Percentiles rank a stretch among this genome's conserved stretches.
These are phyloP conservation scores for Citrus unshiu DNA, from an alignment of 345 rosid genomes.

Conservation along the genomic window DNA sequence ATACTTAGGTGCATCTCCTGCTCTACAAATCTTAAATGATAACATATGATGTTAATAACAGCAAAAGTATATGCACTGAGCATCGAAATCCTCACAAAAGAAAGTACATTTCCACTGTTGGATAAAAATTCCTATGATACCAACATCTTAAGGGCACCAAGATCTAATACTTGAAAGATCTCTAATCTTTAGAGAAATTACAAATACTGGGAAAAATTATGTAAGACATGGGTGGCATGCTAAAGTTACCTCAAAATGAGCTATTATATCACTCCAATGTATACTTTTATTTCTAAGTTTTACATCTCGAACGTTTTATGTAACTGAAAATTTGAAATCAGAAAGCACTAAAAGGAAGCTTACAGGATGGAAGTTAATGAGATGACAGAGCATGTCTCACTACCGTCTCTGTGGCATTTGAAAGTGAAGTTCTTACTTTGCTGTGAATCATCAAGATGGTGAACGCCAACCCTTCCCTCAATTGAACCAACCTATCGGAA, in stretches of 20 bases:
- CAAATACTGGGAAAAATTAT: no score
- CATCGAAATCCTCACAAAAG: not conserved
- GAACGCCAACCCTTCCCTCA: conserved; percentile 98
- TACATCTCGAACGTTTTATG: no score
- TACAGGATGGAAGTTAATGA: conserved; percentile 95
- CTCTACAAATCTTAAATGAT: not conserved
- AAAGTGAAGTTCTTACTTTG: conserved; percentile 87
- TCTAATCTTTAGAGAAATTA: not conserved
- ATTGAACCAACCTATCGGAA: conserved; percentile 82
- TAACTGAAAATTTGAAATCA: not conserved
- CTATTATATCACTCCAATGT: no score
- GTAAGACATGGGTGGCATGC: no score
- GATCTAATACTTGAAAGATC: not conserved
- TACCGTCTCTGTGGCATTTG: conserved; percentile 92
- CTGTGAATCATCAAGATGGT: conserved; percentile 89
- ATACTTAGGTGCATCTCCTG: not conserved
- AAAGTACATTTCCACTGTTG: not conserved
- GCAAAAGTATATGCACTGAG: not conserved
- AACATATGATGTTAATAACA: not conserved
- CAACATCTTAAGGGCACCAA: not conserved
- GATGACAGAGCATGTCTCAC: conserved; percentile 89
- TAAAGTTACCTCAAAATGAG: no score
- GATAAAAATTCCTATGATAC: not conserved
- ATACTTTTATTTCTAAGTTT: no score
- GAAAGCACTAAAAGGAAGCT: conserved; percentile 21